Conservation (phyloP, 257 asterid species). For the Salvia rosmarinus region DNA sequence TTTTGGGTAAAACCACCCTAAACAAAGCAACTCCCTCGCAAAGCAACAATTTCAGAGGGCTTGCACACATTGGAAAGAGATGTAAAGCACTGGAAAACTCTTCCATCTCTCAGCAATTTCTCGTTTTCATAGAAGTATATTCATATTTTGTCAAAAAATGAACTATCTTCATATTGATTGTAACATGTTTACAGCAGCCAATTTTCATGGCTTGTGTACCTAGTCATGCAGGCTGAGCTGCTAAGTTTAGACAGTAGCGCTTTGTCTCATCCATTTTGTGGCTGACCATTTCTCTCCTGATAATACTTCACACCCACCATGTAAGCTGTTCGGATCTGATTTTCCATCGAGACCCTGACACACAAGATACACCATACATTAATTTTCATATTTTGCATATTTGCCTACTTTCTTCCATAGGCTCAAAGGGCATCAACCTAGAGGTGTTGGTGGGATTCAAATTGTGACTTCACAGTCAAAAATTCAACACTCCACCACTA, state of each 20-base stretch:
- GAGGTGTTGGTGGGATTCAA: no score
- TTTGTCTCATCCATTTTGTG: constrained; percentile 92
- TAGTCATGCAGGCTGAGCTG: background rate
- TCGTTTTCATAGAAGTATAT: background rate
- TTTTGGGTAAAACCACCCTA: no score
- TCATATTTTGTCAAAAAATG: no score
- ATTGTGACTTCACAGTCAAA: no score
- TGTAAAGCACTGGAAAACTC: background rate
- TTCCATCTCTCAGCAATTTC: background rate
- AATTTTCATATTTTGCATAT: no score
- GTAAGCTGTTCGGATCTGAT: constrained; percentile 71
- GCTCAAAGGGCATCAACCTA: no score
- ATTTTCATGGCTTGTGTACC: background rate
- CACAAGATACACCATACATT: background rate
- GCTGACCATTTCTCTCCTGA: constrained; percentile 95
- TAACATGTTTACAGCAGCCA: constrained; percentile 6
- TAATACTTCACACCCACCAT: constrained; percentile 83
- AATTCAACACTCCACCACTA: no score
- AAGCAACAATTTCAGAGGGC: no score
- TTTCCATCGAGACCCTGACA: constrained; percentile 79
- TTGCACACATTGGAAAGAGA: background rate
- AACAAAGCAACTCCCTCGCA: no score
- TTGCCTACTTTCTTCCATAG: no score
- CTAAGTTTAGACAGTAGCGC: constrained; percentile 34
- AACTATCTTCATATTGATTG: background rate